These are phyloP conservation scores for Dioscorea zingiberensis DNA, from an alignment of 106 monocot genomes.

Conservation along the genomic window DNA sequence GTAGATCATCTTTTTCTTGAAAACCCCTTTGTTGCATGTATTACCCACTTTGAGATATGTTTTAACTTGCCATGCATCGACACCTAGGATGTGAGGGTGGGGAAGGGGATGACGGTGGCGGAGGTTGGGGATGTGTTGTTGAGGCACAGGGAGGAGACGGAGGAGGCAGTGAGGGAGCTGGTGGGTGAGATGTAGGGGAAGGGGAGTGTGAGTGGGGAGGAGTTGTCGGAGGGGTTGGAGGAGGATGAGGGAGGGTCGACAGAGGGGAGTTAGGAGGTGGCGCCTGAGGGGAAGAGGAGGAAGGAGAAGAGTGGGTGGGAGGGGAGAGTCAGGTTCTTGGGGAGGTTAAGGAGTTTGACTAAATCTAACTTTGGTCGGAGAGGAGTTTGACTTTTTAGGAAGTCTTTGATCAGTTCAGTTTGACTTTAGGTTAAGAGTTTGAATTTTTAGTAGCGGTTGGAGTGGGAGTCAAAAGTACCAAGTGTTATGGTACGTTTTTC, in stretches of 20 bases:
- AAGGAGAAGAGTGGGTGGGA: conserved; percentile 50
- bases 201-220: conserved; percentile 4
- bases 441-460: no score
- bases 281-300: conserved; percentile 10
- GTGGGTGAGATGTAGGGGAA: conserved; percentile 51
- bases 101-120: conserved; percentile 70
- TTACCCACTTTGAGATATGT: no score
- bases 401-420: no score
- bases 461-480: no score
- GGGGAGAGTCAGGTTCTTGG: conserved; percentile 55
- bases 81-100: conserved; percentile 33
- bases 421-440: no score
- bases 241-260: conserved; percentile 11
- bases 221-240: conserved; percentile 12
- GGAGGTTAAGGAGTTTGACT: conserved; percentile 59
- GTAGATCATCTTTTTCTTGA: no score
- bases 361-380: conserved; percentile 77
- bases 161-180: conserved; percentile 50
- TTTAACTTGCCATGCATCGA: no score
- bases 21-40: no score
- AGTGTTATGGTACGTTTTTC: no score
- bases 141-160: conserved; percentile 44
- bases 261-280: conserved; percentile 35
- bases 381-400: conserved; percentile 40
- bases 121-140: conserved; percentile 85